Base-by-base conservation (phyloP, 345 rosid species). In the Murraya paniculata region DNA sequence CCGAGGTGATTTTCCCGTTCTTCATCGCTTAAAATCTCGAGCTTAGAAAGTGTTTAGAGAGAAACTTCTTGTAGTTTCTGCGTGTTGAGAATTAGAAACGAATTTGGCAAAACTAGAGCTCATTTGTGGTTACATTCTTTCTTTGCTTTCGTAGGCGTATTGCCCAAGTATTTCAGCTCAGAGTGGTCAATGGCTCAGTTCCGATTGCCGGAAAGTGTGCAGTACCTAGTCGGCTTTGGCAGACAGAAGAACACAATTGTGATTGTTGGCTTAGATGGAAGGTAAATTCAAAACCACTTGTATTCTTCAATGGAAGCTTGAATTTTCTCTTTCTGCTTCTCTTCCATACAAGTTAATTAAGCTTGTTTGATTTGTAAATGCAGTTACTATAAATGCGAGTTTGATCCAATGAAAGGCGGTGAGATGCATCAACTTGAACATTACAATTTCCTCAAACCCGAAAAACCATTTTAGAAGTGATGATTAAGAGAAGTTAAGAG, bases 131-230 rank as follows among this genome's bases (percentile, higher is more conserved):
- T 22, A 11, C 21, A 36, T 36, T 21, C 27, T 38, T 38, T 39
- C 22, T 19, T 36, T 45, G 50, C n/a, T 21, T 70, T 71, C 80
- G 79, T 84, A 89, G 92, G 89, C 25, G 91, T 87, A 30, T 77
- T 89, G 61, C 91, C 92, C 0, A 85, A 84, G 75, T 89, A 89
- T 86, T 90, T 90, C 72, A 88, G 85, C 84, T 89, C 93, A 25
- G 89, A 88, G 79, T 86, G 93, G 93, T 89, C 93, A 2, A 86
- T 90, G 77, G 93, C 93, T 53, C 87, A 84, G 80, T 82, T 86
- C 75, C 86, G 85, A 22, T 69, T 88, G 80, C 85, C 60, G 21
- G 93, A 90, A 78, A 89, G 82, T 33, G 83, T 81, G 41, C 87
- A 74, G 58, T 86, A 84, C 80, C 70, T 80, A 70, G 90, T 86